Evolutionary conservation across 768 basidiomycete species (phyloP).

Genomic region (Gymnopilus dilepis): DNA sequence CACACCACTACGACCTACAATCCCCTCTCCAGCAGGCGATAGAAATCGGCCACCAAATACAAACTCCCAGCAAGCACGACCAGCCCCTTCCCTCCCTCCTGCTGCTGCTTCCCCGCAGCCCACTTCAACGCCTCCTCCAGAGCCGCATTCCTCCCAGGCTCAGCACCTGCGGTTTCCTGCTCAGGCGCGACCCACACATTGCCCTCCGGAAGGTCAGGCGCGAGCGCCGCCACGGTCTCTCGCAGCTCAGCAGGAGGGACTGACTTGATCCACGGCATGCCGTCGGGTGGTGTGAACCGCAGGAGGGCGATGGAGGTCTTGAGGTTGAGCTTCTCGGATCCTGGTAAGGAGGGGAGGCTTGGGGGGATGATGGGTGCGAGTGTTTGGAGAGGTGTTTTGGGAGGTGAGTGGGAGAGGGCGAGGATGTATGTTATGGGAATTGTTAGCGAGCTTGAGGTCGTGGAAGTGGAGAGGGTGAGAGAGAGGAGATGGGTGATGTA

Average conservation of each 20-base stretch:
- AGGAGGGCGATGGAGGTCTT: constrained; percentile 46
- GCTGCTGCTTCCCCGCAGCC: constrained; percentile 53
- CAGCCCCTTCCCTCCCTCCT: constrained; percentile 37
- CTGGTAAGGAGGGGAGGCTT: constrained; percentile 24
- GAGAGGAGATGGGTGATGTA: constrained; percentile 58
- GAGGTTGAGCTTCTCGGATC: background rate
- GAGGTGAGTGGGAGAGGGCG: constrained; percentile 84
- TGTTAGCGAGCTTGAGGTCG: constrained; percentile 19
- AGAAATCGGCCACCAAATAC: constrained; percentile 94
- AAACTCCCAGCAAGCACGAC: constrained; percentile 88
- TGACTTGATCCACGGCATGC: constrained; percentile 93
- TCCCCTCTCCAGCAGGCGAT: constrained; percentile 52
- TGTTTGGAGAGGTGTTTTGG: constrained; percentile 78
- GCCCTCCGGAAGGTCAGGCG: constrained; percentile 38
- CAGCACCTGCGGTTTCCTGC: constrained; percentile 28
- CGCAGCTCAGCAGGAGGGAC: constrained; percentile 58
- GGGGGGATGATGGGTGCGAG: constrained; percentile 67
- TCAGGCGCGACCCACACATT: constrained; percentile 50
- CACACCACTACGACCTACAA: no score
- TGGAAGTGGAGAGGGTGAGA: constrained; percentile 1
- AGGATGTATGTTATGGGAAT: constrained; percentile 73
- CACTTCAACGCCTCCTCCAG: constrained; percentile 44
- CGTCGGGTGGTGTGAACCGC: constrained; percentile 76
- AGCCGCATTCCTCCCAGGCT: constrained; percentile 14
- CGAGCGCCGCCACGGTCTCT: constrained; percentile 46